Conservation (phyloP, 176 grass and related monocot species). For the Lolium multiflorum region DNA sequence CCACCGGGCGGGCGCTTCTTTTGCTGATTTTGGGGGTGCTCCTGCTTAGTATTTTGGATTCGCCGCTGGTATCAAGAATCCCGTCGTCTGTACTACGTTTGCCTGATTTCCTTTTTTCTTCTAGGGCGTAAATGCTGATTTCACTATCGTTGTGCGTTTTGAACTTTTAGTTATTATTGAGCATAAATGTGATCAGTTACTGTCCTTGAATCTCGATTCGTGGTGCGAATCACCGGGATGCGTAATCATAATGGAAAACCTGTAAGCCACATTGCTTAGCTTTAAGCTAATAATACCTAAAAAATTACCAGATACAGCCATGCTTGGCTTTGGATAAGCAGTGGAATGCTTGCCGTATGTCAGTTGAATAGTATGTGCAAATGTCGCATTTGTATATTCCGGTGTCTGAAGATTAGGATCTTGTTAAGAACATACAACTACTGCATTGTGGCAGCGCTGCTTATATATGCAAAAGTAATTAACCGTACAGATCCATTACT, state of each 20-base stretch:
- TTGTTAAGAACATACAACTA: neutral
- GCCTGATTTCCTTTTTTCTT: neutral
- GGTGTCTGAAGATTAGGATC: neutral
- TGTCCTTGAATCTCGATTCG: slow-evolving; percentile 14
- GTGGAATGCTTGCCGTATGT: neutral
- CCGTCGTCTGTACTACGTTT: neutral
- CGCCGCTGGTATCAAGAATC: neutral
- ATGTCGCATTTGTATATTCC: slow-evolving; percentile 34
- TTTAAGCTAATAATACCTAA: neutral
- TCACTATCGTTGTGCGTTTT: neutral
- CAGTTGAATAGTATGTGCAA: neutral
- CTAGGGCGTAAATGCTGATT: neutral
- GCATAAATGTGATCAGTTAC: slow-evolving; percentile 3
- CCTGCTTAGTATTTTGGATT: neutral
- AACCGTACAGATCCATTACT: neutral
- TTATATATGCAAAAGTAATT: neutral
- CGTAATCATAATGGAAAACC: neutral
- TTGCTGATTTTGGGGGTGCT: neutral
- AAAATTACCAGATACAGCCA: neutral
- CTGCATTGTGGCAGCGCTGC: neutral
- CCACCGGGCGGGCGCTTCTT: neutral
- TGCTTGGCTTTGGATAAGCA: slow-evolving; percentile 7
- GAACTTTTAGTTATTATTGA: slow-evolving; percentile 28
- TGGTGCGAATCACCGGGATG: neutral
- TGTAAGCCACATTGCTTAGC: neutral